phyloP scores from a whole-genome alignment of 305 asterid genomes.

The Fraxinus greggii region DNA sequence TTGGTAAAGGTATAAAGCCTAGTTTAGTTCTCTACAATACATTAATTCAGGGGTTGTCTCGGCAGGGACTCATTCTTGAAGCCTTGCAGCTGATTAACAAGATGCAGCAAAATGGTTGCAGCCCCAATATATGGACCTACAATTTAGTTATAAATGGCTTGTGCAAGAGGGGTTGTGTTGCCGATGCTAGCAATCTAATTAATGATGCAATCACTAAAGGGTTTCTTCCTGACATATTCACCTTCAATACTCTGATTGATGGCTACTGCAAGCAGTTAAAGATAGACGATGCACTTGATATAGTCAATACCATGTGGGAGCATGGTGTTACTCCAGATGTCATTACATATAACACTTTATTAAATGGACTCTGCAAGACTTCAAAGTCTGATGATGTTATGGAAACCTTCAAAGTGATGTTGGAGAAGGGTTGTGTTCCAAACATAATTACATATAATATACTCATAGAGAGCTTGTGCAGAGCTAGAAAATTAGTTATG shows the following conservation, averaged over 20 bases:
- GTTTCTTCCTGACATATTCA: slow-evolving; percentile 72
- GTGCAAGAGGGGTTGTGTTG: slow-evolving; percentile 80
- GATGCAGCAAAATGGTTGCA: slow-evolving; percentile 65
- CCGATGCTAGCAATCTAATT: slow-evolving; percentile 60
- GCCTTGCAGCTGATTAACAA: slow-evolving; percentile 71
- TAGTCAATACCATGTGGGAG: slow-evolving; percentile 71
- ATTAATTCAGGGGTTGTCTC: slow-evolving; percentile 69
- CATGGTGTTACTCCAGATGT: slow-evolving; percentile 68
- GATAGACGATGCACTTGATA: slow-evolving; percentile 63
- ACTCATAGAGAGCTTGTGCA: slow-evolving; percentile 85
- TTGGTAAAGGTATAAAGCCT: slow-evolving; percentile 50
- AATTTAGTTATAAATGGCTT: slow-evolving; percentile 70
- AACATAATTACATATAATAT: slow-evolving; percentile 78
- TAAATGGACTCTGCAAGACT: slow-evolving; percentile 86
- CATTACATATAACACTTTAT: slow-evolving; percentile 72
- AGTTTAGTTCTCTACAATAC: slow-evolving; percentile 60
- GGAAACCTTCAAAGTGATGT: slow-evolving; percentile 69
- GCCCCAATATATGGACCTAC: slow-evolving; percentile 73
- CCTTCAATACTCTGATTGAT: slow-evolving; percentile 84
- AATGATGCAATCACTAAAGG: slow-evolving; percentile 67
- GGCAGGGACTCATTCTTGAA: slow-evolving; percentile 59
- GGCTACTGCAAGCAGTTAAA: slow-evolving; percentile 83
- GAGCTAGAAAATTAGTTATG: slow-evolving; percentile 46
- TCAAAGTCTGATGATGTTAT: slow-evolving; percentile 63
- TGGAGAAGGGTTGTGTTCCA: slow-evolving; percentile 70